These are phyloP conservation scores for Guadua angustifolia DNA, from an alignment of 176 grass and related monocot species.

Conservation along the genomic window DNA sequence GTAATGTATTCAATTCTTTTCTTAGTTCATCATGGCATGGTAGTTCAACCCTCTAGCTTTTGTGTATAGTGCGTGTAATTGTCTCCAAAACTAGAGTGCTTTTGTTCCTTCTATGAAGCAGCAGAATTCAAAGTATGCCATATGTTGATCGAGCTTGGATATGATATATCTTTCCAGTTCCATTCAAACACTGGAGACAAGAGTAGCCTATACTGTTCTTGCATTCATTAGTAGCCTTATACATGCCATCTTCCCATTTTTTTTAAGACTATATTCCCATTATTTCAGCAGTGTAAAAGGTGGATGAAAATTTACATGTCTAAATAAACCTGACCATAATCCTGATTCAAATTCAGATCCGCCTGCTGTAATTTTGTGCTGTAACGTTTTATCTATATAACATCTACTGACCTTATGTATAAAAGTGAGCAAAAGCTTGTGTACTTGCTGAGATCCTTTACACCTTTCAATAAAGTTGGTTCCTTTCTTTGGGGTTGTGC, in stretches of 20 bases:
- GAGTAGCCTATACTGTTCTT: background rate
- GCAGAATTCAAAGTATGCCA: background rate
- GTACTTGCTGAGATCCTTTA: background rate
- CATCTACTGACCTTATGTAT: background rate
- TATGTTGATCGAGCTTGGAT: background rate
- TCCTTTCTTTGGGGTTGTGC: background rate
- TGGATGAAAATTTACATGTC: background rate
- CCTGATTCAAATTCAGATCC: background rate
- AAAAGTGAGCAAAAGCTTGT: background rate
- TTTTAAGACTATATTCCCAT: background rate
- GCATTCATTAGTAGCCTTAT: background rate
- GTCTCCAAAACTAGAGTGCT: background rate
- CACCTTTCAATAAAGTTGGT: background rate
- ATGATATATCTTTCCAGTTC: background rate
- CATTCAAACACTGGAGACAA: background rate
- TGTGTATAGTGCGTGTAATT: background rate
- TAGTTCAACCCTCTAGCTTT: constrained; percentile 17
- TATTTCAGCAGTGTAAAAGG: background rate
- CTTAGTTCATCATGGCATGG: constrained; percentile 7
- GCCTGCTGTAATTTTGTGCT: background rate
- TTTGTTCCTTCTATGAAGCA: background rate
- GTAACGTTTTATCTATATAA: background rate
- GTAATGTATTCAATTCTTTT: background rate
- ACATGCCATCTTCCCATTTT: background rate
- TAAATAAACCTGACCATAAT: background rate